Evolutionary conservation across 306 rosid species (phyloP), one percentile per base, ranked within the genome.

Genomic region (Rosa persica): DNA sequence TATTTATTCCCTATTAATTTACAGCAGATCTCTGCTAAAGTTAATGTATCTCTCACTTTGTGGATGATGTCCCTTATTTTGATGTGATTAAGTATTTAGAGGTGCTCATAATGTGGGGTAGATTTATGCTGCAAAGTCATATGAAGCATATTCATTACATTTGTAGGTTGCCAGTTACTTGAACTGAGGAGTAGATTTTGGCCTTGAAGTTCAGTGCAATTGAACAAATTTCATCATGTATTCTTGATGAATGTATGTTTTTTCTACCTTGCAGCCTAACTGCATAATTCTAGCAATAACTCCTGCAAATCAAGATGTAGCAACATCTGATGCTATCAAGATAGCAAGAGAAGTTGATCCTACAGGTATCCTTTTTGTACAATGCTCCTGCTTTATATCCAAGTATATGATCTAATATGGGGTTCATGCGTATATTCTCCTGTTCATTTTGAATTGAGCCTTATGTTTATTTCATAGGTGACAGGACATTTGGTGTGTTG

Each of bases 301-400:
- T 80, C 94, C 98, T 4, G 98, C 98, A 43, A 93, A 93, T 89
- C 98, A 91, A 81, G 98, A 91, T 70, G 64, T 93, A 69, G 98
- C 98, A 76, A 91, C 98, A 66, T 93, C 97, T 83, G 98, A 90
- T 86, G 97, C 97, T 61, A 85, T 93, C 81, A 89, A 88, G 88
- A 81, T 94, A 55, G 83, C 97, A 65, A 87, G 93, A 85, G 94
- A 92, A 84, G 98, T 92, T 80, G 97, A 94, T 83, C 96, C 98
- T 67, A 80, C 89, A 34, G 97, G 98, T 88, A 70, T 60, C 40
- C 48, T 73, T 81, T 81, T 69, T 57, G 67, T 73, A 27, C 57
- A 72, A 71, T 58, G 15, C 78, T 68, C 48, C 44, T 23, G 23
- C 46, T 76, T 36, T 60, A 39, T 71, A 61, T 73, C 75, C 51